Base-by-base conservation (phyloP, 768 basidiomycete species). In the Rhodotorula diobovata region DNA sequence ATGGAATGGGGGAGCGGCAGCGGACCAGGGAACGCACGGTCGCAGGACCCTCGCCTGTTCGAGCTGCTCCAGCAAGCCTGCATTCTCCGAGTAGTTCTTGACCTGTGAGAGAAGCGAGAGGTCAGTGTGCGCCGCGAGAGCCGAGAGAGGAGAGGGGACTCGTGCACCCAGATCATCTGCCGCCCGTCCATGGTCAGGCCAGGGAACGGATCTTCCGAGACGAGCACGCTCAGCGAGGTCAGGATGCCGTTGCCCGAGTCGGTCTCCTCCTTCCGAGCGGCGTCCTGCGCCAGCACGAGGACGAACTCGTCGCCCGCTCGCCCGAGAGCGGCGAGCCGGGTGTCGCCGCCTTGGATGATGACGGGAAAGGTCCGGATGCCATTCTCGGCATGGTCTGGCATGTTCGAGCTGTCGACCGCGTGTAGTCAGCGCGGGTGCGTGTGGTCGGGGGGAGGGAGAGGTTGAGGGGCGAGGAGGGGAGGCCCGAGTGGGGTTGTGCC, bases 1-100 rank as follows among this genome's bases (percentile, higher is more conserved):
- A 41, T 21, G 18, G 32, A 8, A 14, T 16, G 9, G 45, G 25
- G 20, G 41, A 43, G 41, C 14, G 18, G 41, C 14, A 43, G 39
- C 9, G 50, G 61, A 46, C 20, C 35, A 32, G 41, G 32, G 23
- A 32, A 21, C 70, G n/a, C 28, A 68, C 68, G 48, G 39, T 53
- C 63, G 71, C 34, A 75, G 23, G 45, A 67, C 68, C 14, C 69
- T 50, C 2, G 68, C 71, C 28, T 51, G 32, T 23, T 70, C 69
- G 10, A 77, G 57, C 51, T 73, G 66, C 34, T 57, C 45, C 11
- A 75, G 39, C 20, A 75, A 21, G 1, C 71, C 71, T 4, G 32
- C 11, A 43, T 77, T 77, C 61, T 75, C 76, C n/a, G 60, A 59
- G 61, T 77, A 77, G 16, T 64, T 63, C 55, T 77, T 77, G 51